These are phyloP conservation scores for Wickerhamomyces ciferrii DNA, from an alignment of 805 yeast species.

Conservation along the genomic window DNA sequence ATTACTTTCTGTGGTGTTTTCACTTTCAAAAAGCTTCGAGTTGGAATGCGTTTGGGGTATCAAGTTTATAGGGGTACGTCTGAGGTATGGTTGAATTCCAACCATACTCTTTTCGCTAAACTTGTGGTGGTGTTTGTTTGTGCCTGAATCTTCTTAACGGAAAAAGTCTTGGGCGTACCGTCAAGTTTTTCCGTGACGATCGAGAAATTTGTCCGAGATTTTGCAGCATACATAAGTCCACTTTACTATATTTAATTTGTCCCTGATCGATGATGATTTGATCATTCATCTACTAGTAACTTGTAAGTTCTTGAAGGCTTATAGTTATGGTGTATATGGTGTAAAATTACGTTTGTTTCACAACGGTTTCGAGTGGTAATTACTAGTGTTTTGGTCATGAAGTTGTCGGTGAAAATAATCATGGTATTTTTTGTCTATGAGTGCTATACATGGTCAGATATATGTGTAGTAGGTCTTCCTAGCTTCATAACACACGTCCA, in stretches of 20 bases:
- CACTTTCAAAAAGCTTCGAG: background rate
- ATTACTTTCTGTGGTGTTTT: background rate
- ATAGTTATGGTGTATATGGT: too few relatives aligned
- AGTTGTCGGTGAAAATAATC: background rate
- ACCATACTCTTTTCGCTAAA: background rate
- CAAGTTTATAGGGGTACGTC: too few relatives aligned
- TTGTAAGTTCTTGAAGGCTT: too few relatives aligned
- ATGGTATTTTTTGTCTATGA: background rate
- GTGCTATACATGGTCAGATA: background rate
- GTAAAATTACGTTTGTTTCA: background rate
- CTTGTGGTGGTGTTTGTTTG: background rate
- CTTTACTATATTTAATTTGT: background rate
- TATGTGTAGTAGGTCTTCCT: background rate
- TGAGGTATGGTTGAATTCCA: too few relatives aligned
- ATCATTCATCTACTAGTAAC: background rate
- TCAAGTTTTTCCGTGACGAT: background rate
- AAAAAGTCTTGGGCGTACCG: background rate
- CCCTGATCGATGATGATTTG: background rate
- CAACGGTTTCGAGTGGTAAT: background rate
- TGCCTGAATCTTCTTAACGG: background rate
- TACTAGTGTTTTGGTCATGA: background rate
- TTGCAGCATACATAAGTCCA: background rate
- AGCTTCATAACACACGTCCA: background rate
- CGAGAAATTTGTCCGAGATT: background rate
- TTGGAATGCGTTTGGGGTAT: background rate